Evolutionary conservation across 192 early-diverging fungal genomes (phyloP).

Genomic region (Entrophospora sp.): DNA sequence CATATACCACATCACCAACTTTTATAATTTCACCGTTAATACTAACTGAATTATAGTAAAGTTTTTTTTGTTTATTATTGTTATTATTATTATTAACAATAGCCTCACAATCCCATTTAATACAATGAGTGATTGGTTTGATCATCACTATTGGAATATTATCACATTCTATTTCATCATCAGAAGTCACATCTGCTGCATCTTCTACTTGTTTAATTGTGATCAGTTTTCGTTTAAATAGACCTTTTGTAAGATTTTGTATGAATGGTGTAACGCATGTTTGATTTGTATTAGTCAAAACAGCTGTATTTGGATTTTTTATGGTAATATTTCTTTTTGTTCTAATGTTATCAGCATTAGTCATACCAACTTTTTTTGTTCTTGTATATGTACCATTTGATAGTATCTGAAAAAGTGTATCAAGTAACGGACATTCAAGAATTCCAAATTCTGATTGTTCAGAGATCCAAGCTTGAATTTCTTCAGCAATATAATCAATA

Average conservation of each 20-base stretch:
- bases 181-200: no score
- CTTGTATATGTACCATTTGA: neutral
- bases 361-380: neutral
- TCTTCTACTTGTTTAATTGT: neutral
- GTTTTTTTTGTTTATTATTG: no score
- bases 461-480: conserved; percentile 15
- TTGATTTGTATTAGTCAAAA: conserved; percentile 10
- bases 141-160: no score
- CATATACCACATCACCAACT: conserved; percentile 28
- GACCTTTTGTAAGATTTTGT: conserved; percentile 11
- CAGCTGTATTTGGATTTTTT: conserved; percentile 5
- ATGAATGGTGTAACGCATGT: conserved; percentile 25
- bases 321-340: conserved; percentile 15
- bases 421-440: conserved; percentile 6
- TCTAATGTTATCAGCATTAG: conserved; percentile 4
- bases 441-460: conserved; percentile 9
- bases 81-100: neutral
- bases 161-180: neutral
- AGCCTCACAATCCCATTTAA: neutral
- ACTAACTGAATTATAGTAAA: conserved; percentile 15
- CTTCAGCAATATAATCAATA: conserved; percentile 16
- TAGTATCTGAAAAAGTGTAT: neutral
- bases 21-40: conserved; percentile 26
- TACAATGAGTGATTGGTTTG: neutral
- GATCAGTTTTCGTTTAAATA: conserved; percentile 13